phyloP scores from a whole-genome alignment of 2,329 filamentous ascomycete species.

The Fusarium incarnatum region DNA sequence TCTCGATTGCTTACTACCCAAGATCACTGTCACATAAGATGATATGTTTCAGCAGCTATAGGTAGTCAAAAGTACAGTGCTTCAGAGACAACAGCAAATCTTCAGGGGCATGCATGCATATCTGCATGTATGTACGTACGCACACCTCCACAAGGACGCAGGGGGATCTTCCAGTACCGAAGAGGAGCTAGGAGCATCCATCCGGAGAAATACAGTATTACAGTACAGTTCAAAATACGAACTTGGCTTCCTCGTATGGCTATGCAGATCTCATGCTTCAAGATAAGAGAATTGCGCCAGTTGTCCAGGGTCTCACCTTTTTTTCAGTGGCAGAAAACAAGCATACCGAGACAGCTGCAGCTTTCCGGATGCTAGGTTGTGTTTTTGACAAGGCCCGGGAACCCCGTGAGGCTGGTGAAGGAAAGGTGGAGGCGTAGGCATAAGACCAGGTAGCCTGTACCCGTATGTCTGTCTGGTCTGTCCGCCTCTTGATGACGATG shows the following conservation, averaged over 20 bases:
- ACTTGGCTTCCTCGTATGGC: constrained; percentile 35
- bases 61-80: not conserved
- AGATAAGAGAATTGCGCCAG: constrained; percentile 12
- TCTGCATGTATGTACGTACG: constrained; percentile 16
- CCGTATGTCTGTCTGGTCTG: not conserved
- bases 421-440: constrained; percentile 18
- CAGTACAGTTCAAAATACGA: constrained; percentile 39
- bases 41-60: constrained; percentile 11
- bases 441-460: not conserved
- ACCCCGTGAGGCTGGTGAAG: constrained; percentile 41
- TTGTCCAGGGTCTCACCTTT: not conserved
- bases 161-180: constrained; percentile 40
- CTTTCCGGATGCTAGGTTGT: constrained; percentile 14
- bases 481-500: constrained; percentile 19
- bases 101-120: constrained; percentile 31
- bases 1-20: not conserved
- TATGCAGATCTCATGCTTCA: constrained; percentile 31
- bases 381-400: constrained; percentile 29
- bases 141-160: constrained; percentile 28
- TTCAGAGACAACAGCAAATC: not conserved
- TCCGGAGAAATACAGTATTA: constrained; percentile 12
- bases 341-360: constrained; percentile 18
- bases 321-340: constrained; percentile 7
- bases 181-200: constrained; percentile 27
- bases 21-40: not conserved